Conservation (phyloP, 257 asterid genomes). For the Primulina huaijiensis region DNA sequence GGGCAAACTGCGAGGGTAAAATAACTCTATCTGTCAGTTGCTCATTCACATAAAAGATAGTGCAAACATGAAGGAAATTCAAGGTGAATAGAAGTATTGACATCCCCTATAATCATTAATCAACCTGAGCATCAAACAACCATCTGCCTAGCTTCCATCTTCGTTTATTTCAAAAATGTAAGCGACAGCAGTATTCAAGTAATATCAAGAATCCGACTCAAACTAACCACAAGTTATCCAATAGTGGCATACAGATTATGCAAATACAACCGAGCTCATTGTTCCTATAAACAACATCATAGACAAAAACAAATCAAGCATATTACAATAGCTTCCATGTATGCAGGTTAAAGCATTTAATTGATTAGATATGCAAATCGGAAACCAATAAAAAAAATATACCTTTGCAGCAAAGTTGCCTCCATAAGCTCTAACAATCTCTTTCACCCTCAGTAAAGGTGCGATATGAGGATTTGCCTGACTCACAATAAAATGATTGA, state of each 20-base stretch:
- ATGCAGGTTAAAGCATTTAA: neutral
- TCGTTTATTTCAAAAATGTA: neutral
- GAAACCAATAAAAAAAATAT: neutral
- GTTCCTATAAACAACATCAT: too few species aligned
- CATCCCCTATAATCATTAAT: neutral
- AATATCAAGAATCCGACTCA: neutral
- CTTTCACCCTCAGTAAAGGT: slow-evolving; percentile 85
- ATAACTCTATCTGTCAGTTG: slow-evolving; percentile 5
- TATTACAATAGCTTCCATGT: neutral
- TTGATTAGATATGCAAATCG: neutral
- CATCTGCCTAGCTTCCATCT: neutral
- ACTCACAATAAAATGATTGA: slow-evolving; percentile 91
- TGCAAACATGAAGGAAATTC: neutral
- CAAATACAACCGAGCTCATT: neutral
- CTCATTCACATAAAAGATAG: slow-evolving; percentile 7
- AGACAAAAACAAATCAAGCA: too few species aligned
- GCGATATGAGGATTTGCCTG: slow-evolving; percentile 98
- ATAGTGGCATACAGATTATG: neutral
- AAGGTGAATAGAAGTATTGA: neutral
- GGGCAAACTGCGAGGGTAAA: slow-evolving; percentile 62
- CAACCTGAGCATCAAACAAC: neutral
- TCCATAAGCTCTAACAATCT: slow-evolving; percentile 80
- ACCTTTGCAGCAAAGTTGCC: slow-evolving; percentile 97
- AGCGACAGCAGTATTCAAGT: neutral
- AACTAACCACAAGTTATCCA: neutral